Base-by-base conservation (phyloP, 192 early-diverging fungal genomes). In the Dissophora globulifera region DNA sequence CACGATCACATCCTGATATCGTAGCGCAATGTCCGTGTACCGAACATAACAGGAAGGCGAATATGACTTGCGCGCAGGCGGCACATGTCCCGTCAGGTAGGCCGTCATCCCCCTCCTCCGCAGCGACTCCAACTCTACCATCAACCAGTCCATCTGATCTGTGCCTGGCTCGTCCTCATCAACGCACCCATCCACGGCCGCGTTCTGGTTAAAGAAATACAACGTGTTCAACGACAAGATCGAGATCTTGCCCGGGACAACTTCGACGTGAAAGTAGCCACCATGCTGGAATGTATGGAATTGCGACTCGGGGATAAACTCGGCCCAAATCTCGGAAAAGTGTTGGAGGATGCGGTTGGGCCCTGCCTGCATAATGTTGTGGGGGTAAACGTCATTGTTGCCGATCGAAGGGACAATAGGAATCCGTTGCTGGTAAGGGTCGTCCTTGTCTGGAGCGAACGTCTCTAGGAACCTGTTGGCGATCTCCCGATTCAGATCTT, bases 311-410 rank as follows among this genome's bases (percentile, higher is more conserved):
- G 91, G 91, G 25, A 93, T 85, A 32, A 91, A 83, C 0, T 72
- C 76, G 7, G 59, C 43, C 90, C 89, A 92, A 1, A 87, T 83
- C 3, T 82, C 58, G 15, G 81, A 81, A 62, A 87, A 81, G 15
- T 42, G 56, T 10, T 69, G 51, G n/a, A 88, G 84, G 8, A 82
- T 82, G 43, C 60, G 48, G 40, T 86, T 85, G 1, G 88, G 83
- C 0, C 86, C 79, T 15, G 75, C 81, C 1, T 71, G 47, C 46
- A 92, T 58, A 16, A 86, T 82, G 58, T 93, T 93, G 69, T 90
- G 89, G 25, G 90, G 90, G 41, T 88, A 83, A 13, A 92, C 75
- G 59, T 92, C 90, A 62, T 92, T 92, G 69, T 93, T 93, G 53
- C 82, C 82, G 22, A 85, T 75, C 6, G 74, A 82, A 19, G 85